Percentiles rank a stretch among this genome's conserved stretches.
phyloP scores from a whole-genome alignment of 805 yeast genomes.

The Schwanniomyces sp. region DNA sequence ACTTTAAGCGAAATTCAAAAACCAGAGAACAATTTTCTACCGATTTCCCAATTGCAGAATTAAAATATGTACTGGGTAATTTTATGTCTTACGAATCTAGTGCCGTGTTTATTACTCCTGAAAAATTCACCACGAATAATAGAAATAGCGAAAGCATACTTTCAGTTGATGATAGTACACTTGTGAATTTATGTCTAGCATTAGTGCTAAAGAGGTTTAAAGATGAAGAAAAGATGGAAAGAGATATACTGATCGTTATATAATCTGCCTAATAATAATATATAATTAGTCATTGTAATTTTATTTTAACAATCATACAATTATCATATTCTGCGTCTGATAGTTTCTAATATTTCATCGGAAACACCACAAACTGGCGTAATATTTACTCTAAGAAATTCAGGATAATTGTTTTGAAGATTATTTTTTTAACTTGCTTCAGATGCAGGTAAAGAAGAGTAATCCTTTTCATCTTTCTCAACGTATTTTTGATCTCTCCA shows the following conservation, averaged over 20 bases:
- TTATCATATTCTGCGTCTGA: too few species aligned
- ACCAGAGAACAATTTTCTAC: not conserved
- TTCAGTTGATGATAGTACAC: not conserved
- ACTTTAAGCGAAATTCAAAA: not conserved
- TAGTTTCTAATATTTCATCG: too few species aligned
- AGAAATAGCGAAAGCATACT: not conserved
- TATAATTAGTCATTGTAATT: too few species aligned
- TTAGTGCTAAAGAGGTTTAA: not conserved
- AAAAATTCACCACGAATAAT: not conserved
- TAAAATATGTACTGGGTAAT: not conserved
- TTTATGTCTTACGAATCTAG: too few species aligned
- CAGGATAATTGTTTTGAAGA: not conserved
- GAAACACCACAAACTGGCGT: too few species aligned
- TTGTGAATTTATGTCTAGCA: not conserved
- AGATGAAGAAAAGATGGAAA: not conserved
- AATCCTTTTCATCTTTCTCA: constrained; percentile 1
- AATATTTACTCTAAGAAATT: not conserved
- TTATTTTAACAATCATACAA: too few species aligned
- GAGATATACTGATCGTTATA: too few species aligned
- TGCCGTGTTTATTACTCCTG: too few species aligned
- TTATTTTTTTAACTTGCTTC: not conserved
- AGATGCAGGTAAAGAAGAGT: not conserved
- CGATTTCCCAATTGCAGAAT: not conserved
- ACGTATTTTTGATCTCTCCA: constrained; percentile 3
- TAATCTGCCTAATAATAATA: too few species aligned